Evolutionary conservation across 108 stramenopile genomes (phyloP), one percentile per base, ranked within the genome.

Genomic region (Pseudonitzschia delicatissima): DNA sequence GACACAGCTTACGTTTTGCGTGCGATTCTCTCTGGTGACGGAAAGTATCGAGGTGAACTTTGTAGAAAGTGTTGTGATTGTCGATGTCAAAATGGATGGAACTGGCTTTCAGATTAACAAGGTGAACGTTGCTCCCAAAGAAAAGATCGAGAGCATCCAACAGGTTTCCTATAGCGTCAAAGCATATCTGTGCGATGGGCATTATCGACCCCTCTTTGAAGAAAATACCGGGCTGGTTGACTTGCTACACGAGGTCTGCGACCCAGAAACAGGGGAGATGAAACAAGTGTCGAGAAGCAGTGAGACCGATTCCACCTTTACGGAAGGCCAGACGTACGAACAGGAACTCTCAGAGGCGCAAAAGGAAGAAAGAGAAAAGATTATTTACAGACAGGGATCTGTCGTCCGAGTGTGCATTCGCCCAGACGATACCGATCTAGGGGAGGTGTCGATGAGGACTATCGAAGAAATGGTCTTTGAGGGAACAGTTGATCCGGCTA

Each of bases 21-120:
- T 55, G 4, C 29, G 53, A 9, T 55, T 55, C n/a, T 55, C 53
- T 1, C 32, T 55, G 4, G 13, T 34, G 17, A 55, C 29, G n/a
- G 31, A 55, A 12, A 29, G n/a, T 27, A 55, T 55, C 29, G 53
- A 55, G 32, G 53, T 55, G 25, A 55, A 55, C 32, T 55, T 55
- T 35, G 11, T 55, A 12, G 53, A 55, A 28, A 55, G 29, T 5
- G 53, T 55, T 5, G 17, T 55, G 31, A 13, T 28, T 3, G 17
- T 55, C 2, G 31, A 55, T 12, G 32, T 55, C 11, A 33, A 13
- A 8, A n/a, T 55, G n/a, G 31, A 3, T 5, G 40, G 40, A 1
- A 29, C 29, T 1, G 32, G 32, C 5, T 55, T 55, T 33, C 9
- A 32, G 8, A 33, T 55, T n/a, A 32, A 6, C 2, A 29, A 55